Evolutionary conservation across 352 stramenopile genomes (phyloP), one percentile per base, ranked within the genome.

Genomic region (Globisporangium irregulare): DNA sequence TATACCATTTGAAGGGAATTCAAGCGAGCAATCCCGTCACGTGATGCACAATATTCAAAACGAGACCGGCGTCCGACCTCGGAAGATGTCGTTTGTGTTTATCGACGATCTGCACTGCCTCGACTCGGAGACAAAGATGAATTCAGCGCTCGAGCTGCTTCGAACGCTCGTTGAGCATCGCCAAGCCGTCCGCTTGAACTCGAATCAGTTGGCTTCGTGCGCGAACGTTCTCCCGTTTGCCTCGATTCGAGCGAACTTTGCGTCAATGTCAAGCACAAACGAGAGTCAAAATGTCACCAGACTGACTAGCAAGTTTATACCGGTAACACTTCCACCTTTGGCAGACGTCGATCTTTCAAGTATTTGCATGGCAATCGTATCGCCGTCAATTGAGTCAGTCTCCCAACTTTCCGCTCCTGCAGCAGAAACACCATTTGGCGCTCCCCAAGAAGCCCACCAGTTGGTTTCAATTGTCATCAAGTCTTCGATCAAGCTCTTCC

Each of bases 91-190:
- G 9, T 72, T 80, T 32, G 64, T 89, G 6, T 92, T 89, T 60
- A 59, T 92, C 22, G 84, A 92, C n/a, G 84, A 92, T 50, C 64
- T 92, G 1, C 80, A 92, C 9, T 83, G 73, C 34, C 50, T 84
- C 27, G 57, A 81, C 22, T 4, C 60, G 0, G 15, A 63, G 4
- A 24, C 29, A 5, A 58, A 22, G 2, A 79, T 74, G 54, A 67
- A 88, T 53, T 80, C 73, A 1, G 68, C 77, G 3, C 12, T 81
- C 7, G 84, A 92, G 68, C 29, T 90, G 5, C 34, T 89, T 1
- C 82, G 84, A 9, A 75, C 79, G 64, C 38, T 92, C 3, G 27
- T 77, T 0, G 76, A 88, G n/a, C 71, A 82, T 24, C 66, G 74
- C 0, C 69, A 79, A 5, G 59, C 83, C 3, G 69, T 89, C 1